Evolutionary conservation across 2,329 filamentous ascomycete species (phyloP).

Genomic region (Scleromitrula shiraiana): DNA sequence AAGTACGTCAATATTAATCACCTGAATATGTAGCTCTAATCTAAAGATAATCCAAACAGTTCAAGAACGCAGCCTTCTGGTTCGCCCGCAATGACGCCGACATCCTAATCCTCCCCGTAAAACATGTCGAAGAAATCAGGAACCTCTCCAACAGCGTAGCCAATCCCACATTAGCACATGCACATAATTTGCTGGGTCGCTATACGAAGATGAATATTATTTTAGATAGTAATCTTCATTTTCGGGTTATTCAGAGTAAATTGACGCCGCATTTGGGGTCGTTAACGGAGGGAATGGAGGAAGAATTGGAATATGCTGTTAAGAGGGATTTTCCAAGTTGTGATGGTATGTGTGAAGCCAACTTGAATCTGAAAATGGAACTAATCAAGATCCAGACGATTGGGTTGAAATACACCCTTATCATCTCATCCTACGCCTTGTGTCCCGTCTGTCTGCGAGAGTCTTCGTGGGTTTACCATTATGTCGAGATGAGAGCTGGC

Average conservation of each 20-base stretch:
- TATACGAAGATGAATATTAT: slow-evolving; percentile 1
- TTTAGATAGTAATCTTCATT: slow-evolving; percentile 1
- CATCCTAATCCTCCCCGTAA: not conserved
- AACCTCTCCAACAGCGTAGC: not conserved
- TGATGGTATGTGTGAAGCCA: not conserved
- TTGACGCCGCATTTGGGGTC: not conserved
- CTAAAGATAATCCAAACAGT: not conserved
- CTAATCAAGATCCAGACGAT: not conserved
- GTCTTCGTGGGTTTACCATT: not conserved
- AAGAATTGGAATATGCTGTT: slow-evolving; percentile 1
- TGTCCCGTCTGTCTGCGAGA: not conserved
- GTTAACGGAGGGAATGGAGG: slow-evolving; percentile 1
- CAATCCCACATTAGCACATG: slow-evolving; percentile 6
- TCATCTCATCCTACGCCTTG: not conserved
- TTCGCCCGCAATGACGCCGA: not conserved
- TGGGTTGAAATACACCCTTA: not conserved
- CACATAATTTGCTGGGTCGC: slow-evolving; percentile 3
- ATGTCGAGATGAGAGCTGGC: not conserved
- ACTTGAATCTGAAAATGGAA: not conserved
- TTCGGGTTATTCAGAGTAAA: not conserved
- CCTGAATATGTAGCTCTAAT: not conserved
- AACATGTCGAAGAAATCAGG: slow-evolving; percentile 1
- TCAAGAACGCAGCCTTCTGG: not conserved
- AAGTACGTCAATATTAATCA: not conserved
- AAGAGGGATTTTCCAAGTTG: not conserved